Percentiles rank a stretch among this genome's conserved stretches.
These are phyloP conservation scores for Opeltia flavorubescens DNA, from an alignment of 495 filamentous ascomycete species.

Conservation along the genomic window DNA sequence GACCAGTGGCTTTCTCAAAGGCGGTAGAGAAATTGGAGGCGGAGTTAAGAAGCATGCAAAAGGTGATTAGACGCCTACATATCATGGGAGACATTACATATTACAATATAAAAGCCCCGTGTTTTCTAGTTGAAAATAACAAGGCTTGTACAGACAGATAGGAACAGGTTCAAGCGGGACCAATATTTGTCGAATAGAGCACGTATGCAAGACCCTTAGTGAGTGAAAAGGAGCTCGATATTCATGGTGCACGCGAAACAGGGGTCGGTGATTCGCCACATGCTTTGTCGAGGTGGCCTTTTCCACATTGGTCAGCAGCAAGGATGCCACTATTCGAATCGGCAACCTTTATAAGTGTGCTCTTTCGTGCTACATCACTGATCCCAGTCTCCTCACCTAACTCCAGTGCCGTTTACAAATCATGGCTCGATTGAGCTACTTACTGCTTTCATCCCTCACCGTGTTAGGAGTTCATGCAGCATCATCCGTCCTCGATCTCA, in stretches of 20 bases:
- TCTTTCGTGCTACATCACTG: too few relatives aligned
- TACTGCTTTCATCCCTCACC: constrained; percentile 30
- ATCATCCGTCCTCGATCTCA: constrained; percentile 64
- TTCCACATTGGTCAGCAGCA: neutral
- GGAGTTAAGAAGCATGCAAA: constrained; percentile 2
- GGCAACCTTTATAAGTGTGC: too few relatives aligned
- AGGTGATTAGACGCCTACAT: too few relatives aligned
- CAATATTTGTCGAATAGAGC: too few relatives aligned
- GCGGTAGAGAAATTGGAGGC: constrained; percentile 20
- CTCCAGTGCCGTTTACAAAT: neutral
- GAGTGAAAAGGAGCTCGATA: too few relatives aligned
- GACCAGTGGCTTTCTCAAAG: constrained; percentile 46
- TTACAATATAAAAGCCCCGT: neutral
- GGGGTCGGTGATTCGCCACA: too few relatives aligned
- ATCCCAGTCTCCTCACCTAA: neutral
- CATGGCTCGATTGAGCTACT: constrained; percentile 35
- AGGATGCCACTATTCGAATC: too few relatives aligned
- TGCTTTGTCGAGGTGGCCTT: neutral
- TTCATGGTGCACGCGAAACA: too few relatives aligned
- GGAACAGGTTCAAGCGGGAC: too few relatives aligned
- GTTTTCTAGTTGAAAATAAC: neutral
- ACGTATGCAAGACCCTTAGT: too few relatives aligned
- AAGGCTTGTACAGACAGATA: neutral
- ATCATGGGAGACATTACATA: too few relatives aligned
- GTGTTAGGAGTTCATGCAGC: constrained; percentile 28